Evolutionary conservation across 768 basidiomycete species (phyloP).

Genomic region (Lepiota brunneoincarnata): DNA sequence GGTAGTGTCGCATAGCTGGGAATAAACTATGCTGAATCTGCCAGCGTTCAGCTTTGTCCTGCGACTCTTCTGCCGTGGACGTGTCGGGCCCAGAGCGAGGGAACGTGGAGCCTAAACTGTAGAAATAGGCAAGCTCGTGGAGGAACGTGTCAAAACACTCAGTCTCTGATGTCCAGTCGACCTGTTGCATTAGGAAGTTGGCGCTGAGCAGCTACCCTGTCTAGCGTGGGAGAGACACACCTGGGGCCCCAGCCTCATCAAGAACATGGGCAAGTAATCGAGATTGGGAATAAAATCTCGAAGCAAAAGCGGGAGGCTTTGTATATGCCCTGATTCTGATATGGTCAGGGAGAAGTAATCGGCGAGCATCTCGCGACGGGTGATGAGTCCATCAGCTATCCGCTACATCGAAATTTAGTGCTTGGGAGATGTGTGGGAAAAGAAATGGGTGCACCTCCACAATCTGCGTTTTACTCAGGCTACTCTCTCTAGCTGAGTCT

Average conservation of each 20-base stretch:
- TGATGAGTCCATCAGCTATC: slow-evolving; percentile 58
- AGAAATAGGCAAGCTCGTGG: slow-evolving; percentile 90
- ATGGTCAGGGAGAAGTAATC: slow-evolving; percentile 90
- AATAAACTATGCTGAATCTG: slow-evolving; percentile 91
- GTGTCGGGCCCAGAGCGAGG: slow-evolving; percentile 39
- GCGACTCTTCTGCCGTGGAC: slow-evolving; percentile 41
- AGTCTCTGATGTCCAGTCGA: slow-evolving; percentile 83
- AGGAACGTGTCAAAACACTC: slow-evolving; percentile 86
- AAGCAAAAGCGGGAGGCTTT: slow-evolving; percentile 78
- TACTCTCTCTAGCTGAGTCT: slow-evolving; percentile 50
- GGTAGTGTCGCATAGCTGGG: slow-evolving; percentile 78
- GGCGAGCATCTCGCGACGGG: slow-evolving; percentile 75
- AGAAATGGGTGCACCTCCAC: slow-evolving; percentile 51
- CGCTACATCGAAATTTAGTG: slow-evolving; percentile 36
- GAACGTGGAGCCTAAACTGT: slow-evolving; percentile 34
- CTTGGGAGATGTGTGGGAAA: background rate
- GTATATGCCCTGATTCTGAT: slow-evolving; percentile 61
- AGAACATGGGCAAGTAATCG: slow-evolving; percentile 83
- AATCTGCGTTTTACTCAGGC: slow-evolving; percentile 58
- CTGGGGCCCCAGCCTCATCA: slow-evolving; percentile 92
- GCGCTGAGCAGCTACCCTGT: background rate
- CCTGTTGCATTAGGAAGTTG: slow-evolving; percentile 40
- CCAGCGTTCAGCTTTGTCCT: slow-evolving; percentile 57
- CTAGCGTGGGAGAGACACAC: slow-evolving; percentile 33
- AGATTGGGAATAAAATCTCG: slow-evolving; percentile 89